These are phyloP conservation scores for Puccinia novopanici DNA, from an alignment of 1,284 basidiomycete species.

Conservation along the genomic window DNA sequence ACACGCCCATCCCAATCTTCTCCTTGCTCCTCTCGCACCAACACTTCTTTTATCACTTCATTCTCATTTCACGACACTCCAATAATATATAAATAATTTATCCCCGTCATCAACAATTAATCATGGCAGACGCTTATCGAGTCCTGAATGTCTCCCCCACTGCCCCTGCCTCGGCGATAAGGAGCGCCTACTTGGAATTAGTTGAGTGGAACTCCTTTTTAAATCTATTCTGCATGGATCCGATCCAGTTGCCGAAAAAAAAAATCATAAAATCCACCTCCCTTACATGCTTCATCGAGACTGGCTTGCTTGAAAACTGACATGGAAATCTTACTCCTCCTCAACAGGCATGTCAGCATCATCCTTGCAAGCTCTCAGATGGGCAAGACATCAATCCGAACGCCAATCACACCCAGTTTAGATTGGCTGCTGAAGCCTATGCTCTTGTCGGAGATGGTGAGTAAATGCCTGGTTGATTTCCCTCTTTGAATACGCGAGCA, in stretches of 20 bases:
- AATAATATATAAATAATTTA: background rate
- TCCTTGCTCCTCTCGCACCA: background rate
- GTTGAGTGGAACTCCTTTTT: background rate
- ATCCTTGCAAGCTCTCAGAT: constrained; percentile 28
- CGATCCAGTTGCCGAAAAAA: background rate
- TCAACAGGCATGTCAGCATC: constrained; percentile 32
- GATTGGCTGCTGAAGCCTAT: constrained; percentile 25
- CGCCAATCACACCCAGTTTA: constrained; percentile 24
- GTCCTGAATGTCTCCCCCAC: constrained; percentile 20
- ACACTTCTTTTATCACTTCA: background rate
- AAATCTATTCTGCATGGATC: background rate
- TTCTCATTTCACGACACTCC: background rate
- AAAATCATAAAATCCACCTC: background rate
- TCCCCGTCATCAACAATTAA: background rate
- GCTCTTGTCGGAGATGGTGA: constrained; percentile 18
- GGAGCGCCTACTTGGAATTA: constrained; percentile 16
- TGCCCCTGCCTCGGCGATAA: constrained; percentile 5
- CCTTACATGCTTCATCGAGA: background rate
- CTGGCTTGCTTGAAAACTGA: background rate
- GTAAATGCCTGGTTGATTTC: background rate
- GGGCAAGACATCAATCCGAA: background rate
- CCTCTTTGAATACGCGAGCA: background rate
- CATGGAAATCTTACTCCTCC: background rate
- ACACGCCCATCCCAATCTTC: background rate
- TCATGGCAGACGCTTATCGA: constrained; percentile 32